Evolutionary conservation across 345 rosid genomes (phyloP).

Genomic region (Gossypium bickii): DNA sequence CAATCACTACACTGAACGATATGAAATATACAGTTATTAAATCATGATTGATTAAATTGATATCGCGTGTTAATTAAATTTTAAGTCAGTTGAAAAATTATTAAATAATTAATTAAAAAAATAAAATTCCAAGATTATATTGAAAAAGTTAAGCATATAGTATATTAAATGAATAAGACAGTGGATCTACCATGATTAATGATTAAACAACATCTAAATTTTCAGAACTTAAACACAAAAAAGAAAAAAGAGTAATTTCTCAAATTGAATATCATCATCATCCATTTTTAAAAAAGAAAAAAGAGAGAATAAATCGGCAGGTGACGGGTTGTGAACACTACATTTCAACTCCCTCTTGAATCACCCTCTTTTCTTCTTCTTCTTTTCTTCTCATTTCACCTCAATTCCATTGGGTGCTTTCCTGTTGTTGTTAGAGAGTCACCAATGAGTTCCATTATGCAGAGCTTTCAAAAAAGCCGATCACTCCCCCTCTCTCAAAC

Average conservation of each 20-base stretch:
- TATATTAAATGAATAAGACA: background rate
- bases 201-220: background rate
- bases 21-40: too few relatives aligned
- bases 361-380: background rate
- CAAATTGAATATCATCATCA: background rate
- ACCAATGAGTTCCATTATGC: slow-evolving; percentile 58
- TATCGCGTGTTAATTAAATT: too few relatives aligned
- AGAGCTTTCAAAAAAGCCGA: slow-evolving; percentile 43
- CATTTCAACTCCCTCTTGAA: slow-evolving; percentile 20
- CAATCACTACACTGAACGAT: too few relatives aligned
- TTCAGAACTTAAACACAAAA: background rate
- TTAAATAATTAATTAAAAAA: background rate
- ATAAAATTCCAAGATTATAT: background rate
- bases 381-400: background rate
- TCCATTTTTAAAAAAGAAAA: background rate
- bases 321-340: slow-evolving; percentile 47
- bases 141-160: background rate
- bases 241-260: background rate
- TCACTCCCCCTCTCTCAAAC: slow-evolving; percentile 55
- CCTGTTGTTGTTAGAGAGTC: background rate
- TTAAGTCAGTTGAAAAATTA: background rate
- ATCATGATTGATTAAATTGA: too few relatives aligned
- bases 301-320: slow-evolving; percentile 29
- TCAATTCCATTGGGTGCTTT: background rate
- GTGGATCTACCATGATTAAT: background rate